Conservation (phyloP, 371 early-diverging fungal genomes). For the Mucor indicus region DNA sequence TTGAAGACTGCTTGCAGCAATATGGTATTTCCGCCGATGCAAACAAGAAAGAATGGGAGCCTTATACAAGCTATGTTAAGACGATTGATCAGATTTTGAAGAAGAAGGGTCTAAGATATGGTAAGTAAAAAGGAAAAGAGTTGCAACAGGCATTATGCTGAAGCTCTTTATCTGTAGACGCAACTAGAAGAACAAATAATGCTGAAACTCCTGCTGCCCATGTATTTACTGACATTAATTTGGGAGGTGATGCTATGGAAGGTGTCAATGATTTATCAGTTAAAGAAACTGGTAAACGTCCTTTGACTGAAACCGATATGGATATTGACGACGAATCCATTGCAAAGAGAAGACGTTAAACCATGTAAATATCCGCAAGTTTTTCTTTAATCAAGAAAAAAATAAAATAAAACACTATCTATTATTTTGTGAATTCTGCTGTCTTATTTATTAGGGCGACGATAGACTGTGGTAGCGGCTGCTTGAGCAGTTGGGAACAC, state of each 20-base stretch:
- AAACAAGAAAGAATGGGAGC: slow-evolving; percentile 40
- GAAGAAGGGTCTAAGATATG: slow-evolving; percentile 46
- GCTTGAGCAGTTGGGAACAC: slow-evolving; percentile 74
- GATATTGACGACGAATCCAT: slow-evolving; percentile 16
- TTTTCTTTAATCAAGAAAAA: too few relatives aligned
- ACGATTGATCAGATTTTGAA: slow-evolving; percentile 34
- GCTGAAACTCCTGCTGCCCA: slow-evolving; percentile 25
- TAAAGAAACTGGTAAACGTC: slow-evolving; percentile 3
- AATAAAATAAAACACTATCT: too few relatives aligned
- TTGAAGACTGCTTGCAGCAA: slow-evolving; percentile 29
- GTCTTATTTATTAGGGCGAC: not conserved
- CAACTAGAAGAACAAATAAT: slow-evolving; percentile 19
- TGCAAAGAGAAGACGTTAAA: slow-evolving; percentile 15
- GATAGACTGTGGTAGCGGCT: slow-evolving; percentile 38
- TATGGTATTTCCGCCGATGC: slow-evolving; percentile 15
- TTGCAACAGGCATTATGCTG: not conserved
- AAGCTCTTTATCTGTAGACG: not conserved
- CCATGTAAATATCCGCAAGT: slow-evolving; percentile 2
- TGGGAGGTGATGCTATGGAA: slow-evolving; percentile 6
- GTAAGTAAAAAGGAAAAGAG: slow-evolving; percentile 3
- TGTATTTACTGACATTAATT: slow-evolving; percentile 15
- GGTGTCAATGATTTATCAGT: slow-evolving; percentile 3
- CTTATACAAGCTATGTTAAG: slow-evolving; percentile 37
- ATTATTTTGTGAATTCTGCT: too few relatives aligned
- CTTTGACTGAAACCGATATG: slow-evolving; percentile 12